Evolutionary conservation across 2,329 filamentous ascomycete genomes (phyloP).

Genomic region (Gremmenia infestans): DNA sequence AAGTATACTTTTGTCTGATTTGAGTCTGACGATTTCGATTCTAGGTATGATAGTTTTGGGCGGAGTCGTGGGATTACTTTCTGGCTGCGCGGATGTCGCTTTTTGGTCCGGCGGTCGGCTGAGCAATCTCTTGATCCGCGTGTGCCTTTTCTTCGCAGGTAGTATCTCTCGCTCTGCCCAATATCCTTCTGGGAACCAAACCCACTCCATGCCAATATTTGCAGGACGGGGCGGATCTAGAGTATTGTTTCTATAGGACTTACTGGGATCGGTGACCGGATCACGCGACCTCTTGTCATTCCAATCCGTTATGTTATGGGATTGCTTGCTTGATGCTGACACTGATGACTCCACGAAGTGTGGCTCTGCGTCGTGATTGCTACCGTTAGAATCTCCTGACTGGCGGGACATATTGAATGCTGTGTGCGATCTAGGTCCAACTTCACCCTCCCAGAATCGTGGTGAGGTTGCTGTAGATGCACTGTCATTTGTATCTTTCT

Average conservation of each 20-base stretch:
- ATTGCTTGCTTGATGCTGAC: background rate
- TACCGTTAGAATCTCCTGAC: constrained; percentile 1
- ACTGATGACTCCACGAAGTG: constrained; percentile 3
- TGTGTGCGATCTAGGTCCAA: background rate
- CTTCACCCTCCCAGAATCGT: background rate
- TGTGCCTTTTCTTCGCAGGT: background rate
- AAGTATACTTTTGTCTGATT: background rate
- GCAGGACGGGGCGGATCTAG: constrained; percentile 51
- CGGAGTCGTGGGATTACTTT: background rate
- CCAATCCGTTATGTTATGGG: constrained; percentile 16
- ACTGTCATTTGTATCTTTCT: background rate
- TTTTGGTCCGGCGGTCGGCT: constrained; percentile 4
- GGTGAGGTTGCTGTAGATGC: background rate
- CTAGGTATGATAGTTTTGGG: background rate
- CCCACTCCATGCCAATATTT: constrained; percentile 53
- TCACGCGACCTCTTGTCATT: constrained; percentile 8
- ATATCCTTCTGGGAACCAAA: constrained; percentile 58
- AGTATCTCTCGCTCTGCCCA: constrained; percentile 54
- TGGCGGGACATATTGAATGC: background rate
- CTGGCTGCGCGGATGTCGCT: background rate
- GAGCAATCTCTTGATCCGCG: constrained; percentile 16
- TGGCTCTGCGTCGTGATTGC: background rate
- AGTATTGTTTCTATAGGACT: constrained; percentile 1
- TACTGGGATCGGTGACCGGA: background rate
- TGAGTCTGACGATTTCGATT: constrained; percentile 4